Base-by-base conservation (phyloP, 1,284 basidiomycete genomes). In the Sporisorium reilianum region DNA sequence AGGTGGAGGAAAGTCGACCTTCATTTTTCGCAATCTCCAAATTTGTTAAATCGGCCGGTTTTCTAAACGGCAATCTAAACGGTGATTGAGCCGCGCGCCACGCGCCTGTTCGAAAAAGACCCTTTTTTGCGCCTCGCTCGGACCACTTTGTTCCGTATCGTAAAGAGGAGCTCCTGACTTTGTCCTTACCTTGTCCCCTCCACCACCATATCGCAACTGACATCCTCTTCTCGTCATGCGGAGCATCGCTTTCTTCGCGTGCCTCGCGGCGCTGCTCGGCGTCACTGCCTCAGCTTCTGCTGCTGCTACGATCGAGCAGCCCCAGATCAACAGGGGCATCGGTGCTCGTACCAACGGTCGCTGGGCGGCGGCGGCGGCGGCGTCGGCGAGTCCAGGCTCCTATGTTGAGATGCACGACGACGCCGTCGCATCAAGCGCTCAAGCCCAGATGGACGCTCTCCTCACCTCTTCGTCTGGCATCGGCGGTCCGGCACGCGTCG, bases 401-500 rank as follows among this genome's bases (percentile, higher is more conserved):
- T 72, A 65, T 11, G 6, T 65, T 20, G 60, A 72, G 36, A 72
- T 48, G 22, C 23, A 60, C n/a, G 28, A 48, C n/a, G 14, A 45
- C 34, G 44, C 32, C 1, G 36, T 46, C 22, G 42, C 45, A 7
- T 57, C 57, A 11, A 54, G 38, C 10, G 65, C 57, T 45, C 58
- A 65, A 30, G 52, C 45, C 11, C 59, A 75, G 58, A 44, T 62
- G 41, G 63, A 70, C 30, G 20, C 55, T 28, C 48, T 64, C 2
- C 56, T 68, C 1, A 30, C 59, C 9, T 25, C 55, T 7, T 28
- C 55, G 22, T 64, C 65, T 0, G 74, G 64, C 1, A 28, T 66
- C 26, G 62, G 69, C 41, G 70, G 65, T 12, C 63, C 71, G 28
- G 51, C 60, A 14, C 75, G 66, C 5, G 54, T 78, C 46, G 74